Evolutionary conservation across 2,329 filamentous ascomycete species (phyloP).

Genomic region (Calonectria hongkongensis): DNA sequence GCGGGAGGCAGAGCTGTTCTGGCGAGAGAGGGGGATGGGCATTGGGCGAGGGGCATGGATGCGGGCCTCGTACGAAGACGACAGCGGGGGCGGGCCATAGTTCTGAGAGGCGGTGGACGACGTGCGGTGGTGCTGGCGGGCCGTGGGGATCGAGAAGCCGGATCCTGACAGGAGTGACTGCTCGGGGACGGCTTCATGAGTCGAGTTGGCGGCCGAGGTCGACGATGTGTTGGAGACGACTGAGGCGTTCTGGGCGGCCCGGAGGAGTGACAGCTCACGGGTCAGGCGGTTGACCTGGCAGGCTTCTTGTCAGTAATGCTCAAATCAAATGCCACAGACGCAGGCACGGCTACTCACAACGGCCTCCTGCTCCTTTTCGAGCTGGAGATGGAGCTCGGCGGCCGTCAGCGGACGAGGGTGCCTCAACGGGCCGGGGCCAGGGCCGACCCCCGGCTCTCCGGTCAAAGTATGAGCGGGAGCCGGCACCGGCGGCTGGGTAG

Average conservation of each 20-base stretch:
- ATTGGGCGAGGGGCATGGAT: slow-evolving; percentile 68
- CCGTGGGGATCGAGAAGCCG: slow-evolving; percentile 74
- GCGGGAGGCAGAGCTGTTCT: slow-evolving; percentile 74
- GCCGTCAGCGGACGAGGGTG: slow-evolving; percentile 92
- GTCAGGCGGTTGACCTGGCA: slow-evolving; percentile 91
- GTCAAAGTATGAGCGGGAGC: slow-evolving; percentile 56
- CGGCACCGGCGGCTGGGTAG: slow-evolving; percentile 54
- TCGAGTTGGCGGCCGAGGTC: slow-evolving; percentile 72
- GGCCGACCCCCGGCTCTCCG: slow-evolving; percentile 66
- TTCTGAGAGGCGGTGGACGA: slow-evolving; percentile 75
- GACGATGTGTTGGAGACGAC: slow-evolving; percentile 80
- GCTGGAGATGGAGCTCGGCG: slow-evolving; percentile 89
- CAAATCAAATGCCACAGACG: background rate
- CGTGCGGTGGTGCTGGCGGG: slow-evolving; percentile 74
- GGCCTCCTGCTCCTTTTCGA: slow-evolving; percentile 97
- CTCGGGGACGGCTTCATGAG: slow-evolving; percentile 68
- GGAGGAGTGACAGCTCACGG: slow-evolving; percentile 89
- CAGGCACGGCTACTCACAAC: slow-evolving; percentile 75
- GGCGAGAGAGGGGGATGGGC: slow-evolving; percentile 68
- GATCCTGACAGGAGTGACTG: slow-evolving; percentile 74
- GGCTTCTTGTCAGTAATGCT: slow-evolving; percentile 3
- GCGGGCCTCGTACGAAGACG: slow-evolving; percentile 61
- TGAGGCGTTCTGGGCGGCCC: slow-evolving; percentile 80
- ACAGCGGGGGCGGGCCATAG: slow-evolving; percentile 61
- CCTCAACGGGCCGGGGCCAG: slow-evolving; percentile 83